phyloP scores from a whole-genome alignment of 805 yeast genomes.

The Kockiozyma suomiensis region DNA sequence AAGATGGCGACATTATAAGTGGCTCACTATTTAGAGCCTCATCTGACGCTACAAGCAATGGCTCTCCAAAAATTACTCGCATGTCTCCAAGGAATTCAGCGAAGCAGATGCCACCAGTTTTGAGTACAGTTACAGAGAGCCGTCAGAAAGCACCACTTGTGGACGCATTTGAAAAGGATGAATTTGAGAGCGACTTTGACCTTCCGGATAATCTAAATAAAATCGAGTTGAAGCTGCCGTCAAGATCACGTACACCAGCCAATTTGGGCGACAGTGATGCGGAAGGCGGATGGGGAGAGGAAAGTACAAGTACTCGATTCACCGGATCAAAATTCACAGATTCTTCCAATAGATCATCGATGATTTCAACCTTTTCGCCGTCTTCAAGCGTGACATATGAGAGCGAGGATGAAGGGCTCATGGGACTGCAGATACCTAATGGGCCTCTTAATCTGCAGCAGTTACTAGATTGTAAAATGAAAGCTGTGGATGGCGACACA shows the following conservation, averaged over 20 bases:
- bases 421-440: slow-evolving; percentile 27
- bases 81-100: not conserved
- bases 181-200: slow-evolving; percentile 28
- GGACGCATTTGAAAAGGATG: slow-evolving; percentile 5
- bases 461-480: slow-evolving; percentile 21
- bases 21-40: slow-evolving; percentile 12
- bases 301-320: slow-evolving; percentile 25
- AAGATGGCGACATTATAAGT: slow-evolving; percentile 1
- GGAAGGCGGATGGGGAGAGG: slow-evolving; percentile 31
- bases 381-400: slow-evolving; percentile 32
- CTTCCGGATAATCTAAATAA: slow-evolving; percentile 16
- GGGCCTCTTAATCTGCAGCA: slow-evolving; percentile 28
- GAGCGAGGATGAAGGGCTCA: slow-evolving; percentile 30
- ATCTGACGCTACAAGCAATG: no score
- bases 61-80: not conserved
- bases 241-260: slow-evolving; percentile 15
- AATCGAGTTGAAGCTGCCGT: not conserved
- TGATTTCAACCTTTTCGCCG: slow-evolving; percentile 30
- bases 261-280: slow-evolving; percentile 15
- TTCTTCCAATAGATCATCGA: slow-evolving; percentile 27
- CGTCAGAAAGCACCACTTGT: not conserved
- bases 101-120: not conserved
- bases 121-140: not conserved
- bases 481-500: not conserved
- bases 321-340: slow-evolving; percentile 21